Conservation (phyloP, 2,329 filamentous ascomycete genomes). For the Chrysoporthe deuterocubensis region DNA sequence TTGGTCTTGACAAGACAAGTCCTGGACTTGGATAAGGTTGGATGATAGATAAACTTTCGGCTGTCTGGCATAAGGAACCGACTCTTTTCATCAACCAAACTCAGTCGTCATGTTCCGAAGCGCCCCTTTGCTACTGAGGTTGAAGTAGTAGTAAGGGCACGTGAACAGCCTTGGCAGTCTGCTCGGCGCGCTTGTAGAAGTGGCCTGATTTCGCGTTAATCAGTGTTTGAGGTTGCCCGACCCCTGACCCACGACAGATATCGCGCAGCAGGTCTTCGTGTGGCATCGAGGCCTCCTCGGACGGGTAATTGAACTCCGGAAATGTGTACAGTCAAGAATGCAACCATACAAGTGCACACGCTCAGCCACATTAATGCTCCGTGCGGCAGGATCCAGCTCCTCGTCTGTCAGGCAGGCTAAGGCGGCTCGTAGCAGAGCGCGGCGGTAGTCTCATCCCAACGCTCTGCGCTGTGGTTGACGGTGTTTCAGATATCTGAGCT, state of each 20-base stretch:
- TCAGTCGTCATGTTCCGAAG: background rate
- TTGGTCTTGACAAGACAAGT: background rate
- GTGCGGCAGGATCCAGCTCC: background rate
- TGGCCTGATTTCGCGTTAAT: slow-evolving; percentile 33
- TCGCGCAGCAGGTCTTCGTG: background rate
- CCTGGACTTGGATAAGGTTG: background rate
- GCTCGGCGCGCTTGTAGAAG: slow-evolving; percentile 22
- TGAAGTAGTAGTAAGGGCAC: background rate
- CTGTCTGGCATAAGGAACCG: background rate
- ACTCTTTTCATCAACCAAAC: background rate
- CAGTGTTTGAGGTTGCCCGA: slow-evolving; percentile 29
- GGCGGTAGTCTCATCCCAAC: background rate
- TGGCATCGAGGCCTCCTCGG: background rate
- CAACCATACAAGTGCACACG: background rate
- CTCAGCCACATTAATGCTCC: background rate
- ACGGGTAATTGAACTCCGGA: background rate
- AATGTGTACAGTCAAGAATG: background rate
- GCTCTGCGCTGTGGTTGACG: background rate
- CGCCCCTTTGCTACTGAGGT: background rate
- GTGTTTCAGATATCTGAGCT: slow-evolving; percentile 13
- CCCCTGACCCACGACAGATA: background rate
- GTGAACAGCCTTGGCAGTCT: slow-evolving; percentile 14
- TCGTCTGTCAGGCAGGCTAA: background rate
- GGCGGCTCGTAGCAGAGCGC: background rate
- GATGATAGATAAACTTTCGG: background rate